A percentile compares a stretch with the other conserved stretches of the same genome.
Evolutionary conservation across 2,329 filamentous ascomycete species (phyloP).

Genomic region (Neofusicoccum laricinum): DNA sequence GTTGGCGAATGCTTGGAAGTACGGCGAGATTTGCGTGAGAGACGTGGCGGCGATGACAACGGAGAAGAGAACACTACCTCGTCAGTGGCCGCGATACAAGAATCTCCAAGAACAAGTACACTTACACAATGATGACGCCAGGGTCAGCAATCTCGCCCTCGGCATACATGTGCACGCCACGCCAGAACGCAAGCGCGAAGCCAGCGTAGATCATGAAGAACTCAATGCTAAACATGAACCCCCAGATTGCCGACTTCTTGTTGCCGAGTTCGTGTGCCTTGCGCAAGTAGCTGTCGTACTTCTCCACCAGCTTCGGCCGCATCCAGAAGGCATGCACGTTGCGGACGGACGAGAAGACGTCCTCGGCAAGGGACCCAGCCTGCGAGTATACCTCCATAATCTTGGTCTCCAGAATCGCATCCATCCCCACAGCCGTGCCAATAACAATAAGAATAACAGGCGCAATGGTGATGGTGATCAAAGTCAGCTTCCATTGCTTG

Average conservation of each 20-base stretch:
- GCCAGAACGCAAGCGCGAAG: constrained; percentile 38
- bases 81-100: not conserved
- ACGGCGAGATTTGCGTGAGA: constrained; percentile 11
- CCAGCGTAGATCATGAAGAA: constrained; percentile 43
- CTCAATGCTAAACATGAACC: constrained; percentile 41
- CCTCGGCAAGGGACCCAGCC: constrained; percentile 48
- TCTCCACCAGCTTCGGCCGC: constrained; percentile 39
- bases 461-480: constrained; percentile 7
- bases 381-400: constrained; percentile 43
- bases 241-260: constrained; percentile 44
- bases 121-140: constrained; percentile 34
- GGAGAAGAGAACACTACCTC: constrained; percentile 31
- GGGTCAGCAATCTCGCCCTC: constrained; percentile 30
- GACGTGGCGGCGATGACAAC: constrained; percentile 28
- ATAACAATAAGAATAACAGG: constrained; percentile 25
- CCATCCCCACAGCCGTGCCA: constrained; percentile 32
- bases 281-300: constrained; percentile 43
- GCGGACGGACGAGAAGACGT: constrained; percentile 49
- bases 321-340: constrained; percentile 49
- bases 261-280: constrained; percentile 44
- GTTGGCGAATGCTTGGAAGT: constrained; percentile 24
- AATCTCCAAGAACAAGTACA: constrained; percentile 17
- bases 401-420: constrained; percentile 34
- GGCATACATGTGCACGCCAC: constrained; percentile 33
- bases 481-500: constrained; percentile 7